Base-by-base conservation (phyloP, 352 stramenopile genomes). In the Ophiocytium majus region DNA sequence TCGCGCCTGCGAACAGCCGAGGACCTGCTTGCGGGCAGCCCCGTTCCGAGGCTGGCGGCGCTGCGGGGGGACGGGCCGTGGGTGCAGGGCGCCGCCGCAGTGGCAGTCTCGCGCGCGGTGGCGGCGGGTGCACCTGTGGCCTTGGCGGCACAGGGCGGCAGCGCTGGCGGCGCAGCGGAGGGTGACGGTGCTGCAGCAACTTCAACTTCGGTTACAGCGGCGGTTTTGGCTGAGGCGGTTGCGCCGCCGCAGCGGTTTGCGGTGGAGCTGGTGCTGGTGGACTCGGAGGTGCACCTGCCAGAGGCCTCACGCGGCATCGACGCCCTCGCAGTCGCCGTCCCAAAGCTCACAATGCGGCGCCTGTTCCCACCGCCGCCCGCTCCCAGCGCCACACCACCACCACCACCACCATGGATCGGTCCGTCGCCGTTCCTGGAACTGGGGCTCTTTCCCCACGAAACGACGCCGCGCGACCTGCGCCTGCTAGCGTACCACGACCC, bases 1-100 rank as follows among this genome's bases (percentile, higher is more conserved):
- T 10, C 64, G 34, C 43, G 43, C 43, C 5, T 57, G 5, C 43
- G 43, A 5, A 23, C 57, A 66, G 5, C 5, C 34, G 64, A 76
- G 34, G 64, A 76, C 64, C 64, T 76, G 34, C 64, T 76, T 10
- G 64, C 64, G 5, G 64, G 64, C 34, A 76, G 64, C 34, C 31
- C 64, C 17, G 64, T 76, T 5, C 31, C 64, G 34, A 5, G 31
- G 5, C 43, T 57, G 5, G 43, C 43, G 43, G 43, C 43, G 14
- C 5, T 14, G 43, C 43, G 43, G 43, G 5, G 43, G 43, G 5
- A 14, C 5, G 5, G 43, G 43, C 43, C 5, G 43, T 14, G 43
- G 43, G 5, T 14, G 43, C 43, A 57, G 43, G 5, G 43, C 5
- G 5, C 43, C 14, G 43, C 43, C 43, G 5, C 5, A 14, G 5